Base-by-base conservation (phyloP, 2,329 filamentous ascomycete genomes). In the Ceratocystis albifundus region DNA sequence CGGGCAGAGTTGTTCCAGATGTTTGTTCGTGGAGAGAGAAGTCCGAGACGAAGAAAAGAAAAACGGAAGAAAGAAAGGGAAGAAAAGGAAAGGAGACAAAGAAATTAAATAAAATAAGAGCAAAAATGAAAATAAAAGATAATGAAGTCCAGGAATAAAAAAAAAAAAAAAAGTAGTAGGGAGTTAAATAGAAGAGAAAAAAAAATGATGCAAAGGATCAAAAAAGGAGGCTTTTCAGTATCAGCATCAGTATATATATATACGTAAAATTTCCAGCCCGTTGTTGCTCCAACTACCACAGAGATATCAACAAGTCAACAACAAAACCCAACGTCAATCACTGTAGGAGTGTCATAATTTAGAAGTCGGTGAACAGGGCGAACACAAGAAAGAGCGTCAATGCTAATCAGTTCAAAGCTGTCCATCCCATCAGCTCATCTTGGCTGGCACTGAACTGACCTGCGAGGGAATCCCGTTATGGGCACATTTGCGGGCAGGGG, bases 101-200 rank as follows among this genome's bases (percentile, higher is more conserved):
- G 15, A 36, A 12, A 32, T 45, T 44, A 22, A 41, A 50, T 44
- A 15, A 25, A 45, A 50, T 48, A 17, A 30, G 41, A 8, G 17
- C 61, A 55, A 48, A 36, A 41, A 25, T 64, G 59, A 63, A 45
- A 57, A 65, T 20, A 32, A 63, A n/a, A 61, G 30, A 55, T 4
- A 4, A 62, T 50, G 6, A 20, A 61, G 36, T 41, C 36, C 20
- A 55, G 17, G 15, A 62, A 65, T 15, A 45, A 53, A 36, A 10
- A 48, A 63, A 8, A 62, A 65, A 6, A 45, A 53, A 36, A 10
- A 48, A 63, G 45, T 4, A 41, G 36, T 15, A 41, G 10, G 10
- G 36, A 41, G 36, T 15, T 41, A 28, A 65, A n/a, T n/a, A n/a
- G n/a, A n/a, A n/a, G n/a, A n/a, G n/a, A n/a, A 25, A 15, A 17